phyloP scores from a whole-genome alignment of 1,284 basidiomycete species.

The Cystobasidium slooffiae region DNA sequence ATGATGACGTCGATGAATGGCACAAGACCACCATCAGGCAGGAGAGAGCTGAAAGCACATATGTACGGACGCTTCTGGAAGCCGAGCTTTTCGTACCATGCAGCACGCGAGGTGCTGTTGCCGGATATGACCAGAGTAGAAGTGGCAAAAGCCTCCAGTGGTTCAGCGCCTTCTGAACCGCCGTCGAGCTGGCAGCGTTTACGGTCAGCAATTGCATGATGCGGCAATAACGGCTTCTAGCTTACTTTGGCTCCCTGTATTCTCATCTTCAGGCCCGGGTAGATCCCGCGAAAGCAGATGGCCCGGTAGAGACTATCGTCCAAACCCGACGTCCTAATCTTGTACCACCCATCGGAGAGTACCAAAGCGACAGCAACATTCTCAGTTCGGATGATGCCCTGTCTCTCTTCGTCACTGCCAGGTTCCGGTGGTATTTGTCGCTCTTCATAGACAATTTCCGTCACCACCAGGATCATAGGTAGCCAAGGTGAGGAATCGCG shows the following conservation, averaged over 20 bases:
- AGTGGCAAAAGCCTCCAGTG: conserved; percentile 74
- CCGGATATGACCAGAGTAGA: conserved; percentile 73
- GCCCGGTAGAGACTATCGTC: conserved; percentile 77
- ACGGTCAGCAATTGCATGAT: conserved; percentile 9
- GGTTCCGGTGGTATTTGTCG: conserved; percentile 57
- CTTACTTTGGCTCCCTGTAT: conserved; percentile 77
- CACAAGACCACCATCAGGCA: conserved; percentile 78
- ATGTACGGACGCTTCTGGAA: conserved; percentile 67
- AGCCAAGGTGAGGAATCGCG: conserved; percentile 72
- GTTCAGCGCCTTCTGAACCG: conserved; percentile 76
- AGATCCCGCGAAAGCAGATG: conserved; percentile 67
- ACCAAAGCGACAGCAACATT: conserved; percentile 65
- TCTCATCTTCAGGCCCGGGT: conserved; percentile 79
- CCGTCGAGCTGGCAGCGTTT: conserved; percentile 66
- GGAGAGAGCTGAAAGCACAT: conserved; percentile 77
- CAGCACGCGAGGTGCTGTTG: conserved; percentile 81
- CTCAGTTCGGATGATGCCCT: conserved; percentile 41
- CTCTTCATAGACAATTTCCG: conserved; percentile 67
- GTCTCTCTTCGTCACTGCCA: conserved; percentile 8
- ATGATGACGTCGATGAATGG: conserved; percentile 77
- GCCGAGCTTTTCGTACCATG: conserved; percentile 87
- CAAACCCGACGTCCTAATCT: conserved; percentile 67
- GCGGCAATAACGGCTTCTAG: neutral
- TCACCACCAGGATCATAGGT: conserved; percentile 84
- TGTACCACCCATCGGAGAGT: conserved; percentile 96